These are phyloP conservation scores for Amanita molliuscula DNA, from an alignment of 768 basidiomycete genomes.

Conservation along the genomic window DNA sequence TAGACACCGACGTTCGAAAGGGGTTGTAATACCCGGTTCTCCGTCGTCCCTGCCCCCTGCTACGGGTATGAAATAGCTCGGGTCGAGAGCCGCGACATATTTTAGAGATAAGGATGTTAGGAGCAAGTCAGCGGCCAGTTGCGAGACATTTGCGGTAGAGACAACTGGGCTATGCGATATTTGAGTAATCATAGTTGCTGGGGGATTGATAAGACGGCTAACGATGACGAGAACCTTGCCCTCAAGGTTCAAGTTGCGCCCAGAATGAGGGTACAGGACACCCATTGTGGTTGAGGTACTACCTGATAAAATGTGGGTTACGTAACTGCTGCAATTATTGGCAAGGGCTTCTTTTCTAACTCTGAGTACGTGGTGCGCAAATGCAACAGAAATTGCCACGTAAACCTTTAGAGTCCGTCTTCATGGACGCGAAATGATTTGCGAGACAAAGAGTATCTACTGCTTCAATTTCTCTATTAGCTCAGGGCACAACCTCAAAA, in stretches of 20 bases:
- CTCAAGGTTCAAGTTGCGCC: background rate
- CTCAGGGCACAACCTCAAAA: constrained; percentile 88
- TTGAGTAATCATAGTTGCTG: background rate
- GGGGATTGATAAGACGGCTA: background rate
- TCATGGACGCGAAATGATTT: background rate
- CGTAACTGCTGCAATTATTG: background rate
- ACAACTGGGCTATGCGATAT: constrained; percentile 47
- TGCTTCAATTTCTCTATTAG: constrained; percentile 78
- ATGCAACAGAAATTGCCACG: background rate
- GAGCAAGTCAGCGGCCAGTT: constrained; percentile 67
- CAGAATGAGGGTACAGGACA: constrained; percentile 2
- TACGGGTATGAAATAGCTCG: constrained; percentile 56
- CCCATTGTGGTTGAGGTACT: background rate
- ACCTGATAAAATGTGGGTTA: background rate
- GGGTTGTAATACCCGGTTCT: constrained; percentile 52
- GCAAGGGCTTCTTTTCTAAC: too few species aligned
- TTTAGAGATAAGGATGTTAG: constrained; percentile 54
- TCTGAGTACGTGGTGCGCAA: background rate
- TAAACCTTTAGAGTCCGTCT: too few species aligned
- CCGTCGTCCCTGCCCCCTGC: constrained; percentile 62
- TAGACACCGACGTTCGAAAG: constrained; percentile 58
- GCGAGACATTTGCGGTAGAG: constrained; percentile 74
- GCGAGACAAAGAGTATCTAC: constrained; percentile 7
- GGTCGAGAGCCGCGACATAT: constrained; percentile 54
- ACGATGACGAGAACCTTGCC: constrained; percentile 6